Evolutionary conservation across 371 early-diverging fungal species (phyloP), one percentile per base, ranked within the genome.

Genomic region (Nematocida sp.): DNA sequence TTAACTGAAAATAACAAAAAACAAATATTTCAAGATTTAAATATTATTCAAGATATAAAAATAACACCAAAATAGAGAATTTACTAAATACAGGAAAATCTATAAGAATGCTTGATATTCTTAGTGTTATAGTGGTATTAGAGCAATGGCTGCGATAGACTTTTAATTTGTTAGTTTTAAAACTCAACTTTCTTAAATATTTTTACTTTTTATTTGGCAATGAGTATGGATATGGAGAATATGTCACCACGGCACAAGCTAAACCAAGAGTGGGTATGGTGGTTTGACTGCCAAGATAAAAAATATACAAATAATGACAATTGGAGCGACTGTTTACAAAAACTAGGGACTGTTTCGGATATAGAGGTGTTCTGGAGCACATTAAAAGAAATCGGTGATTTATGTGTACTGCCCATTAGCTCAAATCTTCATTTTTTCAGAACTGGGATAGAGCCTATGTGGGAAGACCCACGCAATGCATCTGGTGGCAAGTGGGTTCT

Each of bases 381-480:
- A 13, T 11, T 56, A 33, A 72, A 84, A 45, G 73, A 85, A 44
- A 55, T 85, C 23, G 90, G 89, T 82, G 91, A 95, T 71, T 23
- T 62, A 44, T 44, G 39, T 27, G 40, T 56, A 9, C 73, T 72
- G 42, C 84, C 84, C 13, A 33, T 75, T n/a, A 83, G 73, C 76
- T 90, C 94, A 62, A 94, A 95, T 89, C 93, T 94, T 85, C 94
- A 96, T 83, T 87, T 97, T 72, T 97, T 98, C 91, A 93, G 94
- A 87, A 89, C 92, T 75, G 95, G 94, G 44, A 90, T 98, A 76
- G 90, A 91, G 87, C 99, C 99, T n/a, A 92, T 92, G 91, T 97
- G 99, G 98, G 99, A 98, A 89, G 98, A 98, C 86, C 86, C 91
- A n/a, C 91, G 89, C 57, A 98, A 98, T 89, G 90, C 89, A 54